These are phyloP conservation scores for Volvariella volvacea DNA, from an alignment of 1,284 basidiomycete species.

Conservation along the genomic window DNA sequence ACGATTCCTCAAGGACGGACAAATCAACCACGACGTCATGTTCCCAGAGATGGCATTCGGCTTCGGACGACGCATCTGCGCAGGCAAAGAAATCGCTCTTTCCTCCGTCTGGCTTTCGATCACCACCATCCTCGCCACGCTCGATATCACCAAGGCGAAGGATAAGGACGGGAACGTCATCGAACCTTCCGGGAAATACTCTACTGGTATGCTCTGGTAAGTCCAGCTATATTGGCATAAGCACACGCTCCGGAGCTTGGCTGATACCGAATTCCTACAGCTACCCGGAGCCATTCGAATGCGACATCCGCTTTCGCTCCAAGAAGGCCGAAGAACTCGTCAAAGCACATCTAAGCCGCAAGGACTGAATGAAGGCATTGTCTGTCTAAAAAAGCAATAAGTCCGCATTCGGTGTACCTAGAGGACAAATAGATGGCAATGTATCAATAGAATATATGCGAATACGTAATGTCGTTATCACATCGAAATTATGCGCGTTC, in stretches of 20 bases:
- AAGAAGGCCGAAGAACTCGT: too few species aligned
- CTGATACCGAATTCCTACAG: too few species aligned
- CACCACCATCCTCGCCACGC: slow-evolving; percentile 28
- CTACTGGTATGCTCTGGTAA: neutral
- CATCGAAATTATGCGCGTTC: slow-evolving; percentile 42
- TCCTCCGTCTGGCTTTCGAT: slow-evolving; percentile 31
- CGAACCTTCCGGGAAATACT: slow-evolving; percentile 2
- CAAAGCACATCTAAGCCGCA: too few species aligned
- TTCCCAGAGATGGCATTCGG: slow-evolving; percentile 14
- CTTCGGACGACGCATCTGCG: slow-evolving; percentile 25
- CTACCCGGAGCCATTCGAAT: neutral
- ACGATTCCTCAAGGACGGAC: slow-evolving; percentile 34
- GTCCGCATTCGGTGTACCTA: too few species aligned
- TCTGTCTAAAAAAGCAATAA: too few species aligned
- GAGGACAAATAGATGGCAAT: too few species aligned
- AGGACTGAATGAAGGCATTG: too few species aligned
- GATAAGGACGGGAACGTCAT: slow-evolving; percentile 21
- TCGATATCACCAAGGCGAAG: slow-evolving; percentile 27
- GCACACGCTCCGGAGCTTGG: neutral
- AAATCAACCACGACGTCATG: slow-evolving; percentile 6
- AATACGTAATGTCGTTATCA: slow-evolving; percentile 18
- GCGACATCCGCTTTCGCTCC: neutral
- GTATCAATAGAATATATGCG: too few species aligned
- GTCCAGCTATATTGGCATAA: neutral
- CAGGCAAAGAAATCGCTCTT: slow-evolving; percentile 30